These are phyloP conservation scores for Pseudisothecium myosuroides DNA, from an alignment of 225 moss, liverwort and hornwort species.

Conservation along the genomic window DNA sequence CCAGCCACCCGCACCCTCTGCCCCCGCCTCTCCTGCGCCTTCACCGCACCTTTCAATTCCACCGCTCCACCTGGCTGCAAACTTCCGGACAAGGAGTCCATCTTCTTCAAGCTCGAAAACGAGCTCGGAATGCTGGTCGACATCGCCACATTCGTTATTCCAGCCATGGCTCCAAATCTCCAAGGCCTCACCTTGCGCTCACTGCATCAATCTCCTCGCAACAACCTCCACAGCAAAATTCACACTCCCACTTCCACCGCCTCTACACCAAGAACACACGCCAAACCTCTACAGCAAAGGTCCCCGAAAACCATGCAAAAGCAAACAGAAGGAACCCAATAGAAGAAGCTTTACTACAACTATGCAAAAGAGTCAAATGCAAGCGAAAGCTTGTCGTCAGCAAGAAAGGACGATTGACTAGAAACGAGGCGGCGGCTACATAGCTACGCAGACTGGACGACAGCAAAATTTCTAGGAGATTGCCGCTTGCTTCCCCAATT, in stretches of 20 bases:
- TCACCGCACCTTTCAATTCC: slow-evolving; percentile 8
- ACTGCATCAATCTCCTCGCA: background rate
- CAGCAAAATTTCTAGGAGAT: background rate
- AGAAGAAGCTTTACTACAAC: background rate
- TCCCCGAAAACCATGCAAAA: background rate
- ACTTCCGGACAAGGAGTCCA: slow-evolving; percentile 43
- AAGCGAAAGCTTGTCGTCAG: background rate
- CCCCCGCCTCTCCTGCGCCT: background rate
- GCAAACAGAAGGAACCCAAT: background rate
- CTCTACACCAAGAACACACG: background rate
- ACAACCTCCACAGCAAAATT: background rate
- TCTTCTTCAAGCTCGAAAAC: slow-evolving; percentile 49
- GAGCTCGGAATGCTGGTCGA: slow-evolving; percentile 17
- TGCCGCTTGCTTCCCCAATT: background rate
- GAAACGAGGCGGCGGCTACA: background rate
- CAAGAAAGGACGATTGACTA: background rate
- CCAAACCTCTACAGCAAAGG: background rate
- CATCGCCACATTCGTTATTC: slow-evolving; percentile 7
- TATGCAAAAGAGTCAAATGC: background rate
- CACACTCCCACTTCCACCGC: background rate
- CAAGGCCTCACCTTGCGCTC: background rate
- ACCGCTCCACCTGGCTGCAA: slow-evolving; percentile 25
- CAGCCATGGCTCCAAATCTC: slow-evolving; percentile 13
- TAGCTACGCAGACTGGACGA: background rate
- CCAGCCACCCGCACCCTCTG: slow-evolving; percentile 11